A percentile compares a stretch with the other conserved stretches of the same genome.
These are phyloP conservation scores for Dujonia santamariae DNA, from an alignment of 1,139 yeast species.

Conservation along the genomic window DNA sequence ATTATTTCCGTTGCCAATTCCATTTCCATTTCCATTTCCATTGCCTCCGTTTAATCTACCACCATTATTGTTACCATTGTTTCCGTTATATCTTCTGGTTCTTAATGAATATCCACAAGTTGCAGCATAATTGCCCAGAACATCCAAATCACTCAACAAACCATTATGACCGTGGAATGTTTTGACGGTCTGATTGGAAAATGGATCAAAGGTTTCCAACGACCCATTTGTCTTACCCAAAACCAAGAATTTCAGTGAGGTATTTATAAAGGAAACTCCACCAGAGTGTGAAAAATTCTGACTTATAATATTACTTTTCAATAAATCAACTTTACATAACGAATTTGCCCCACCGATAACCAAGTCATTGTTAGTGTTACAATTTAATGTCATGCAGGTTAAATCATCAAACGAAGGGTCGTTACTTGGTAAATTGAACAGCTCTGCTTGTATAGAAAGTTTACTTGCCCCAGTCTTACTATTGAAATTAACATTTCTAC, in stretches of 20 bases:
- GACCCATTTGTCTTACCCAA: constrained; percentile 69
- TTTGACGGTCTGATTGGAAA: constrained; percentile 50
- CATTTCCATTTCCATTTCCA: constrained; percentile 1
- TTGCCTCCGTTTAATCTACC: too few relatives aligned
- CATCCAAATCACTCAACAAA: constrained; percentile 71
- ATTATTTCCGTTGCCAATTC: constrained; percentile 16
- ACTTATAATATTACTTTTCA: constrained; percentile 40
- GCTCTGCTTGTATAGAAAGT: constrained; percentile 28
- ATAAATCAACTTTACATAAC: constrained; percentile 59
- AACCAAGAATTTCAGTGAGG: constrained; percentile 44
- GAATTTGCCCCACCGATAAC: constrained; percentile 35
- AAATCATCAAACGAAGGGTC: constrained; percentile 26
- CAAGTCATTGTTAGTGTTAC: constrained; percentile 31
- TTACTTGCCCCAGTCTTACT: constrained; percentile 55
- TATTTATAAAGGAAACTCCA: constrained; percentile 29
- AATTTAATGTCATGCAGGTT: constrained; percentile 37
- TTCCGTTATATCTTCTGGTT: constrained; percentile 21
- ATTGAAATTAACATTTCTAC: constrained; percentile 50
- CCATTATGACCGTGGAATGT: constrained; percentile 74
- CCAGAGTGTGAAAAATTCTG: constrained; percentile 24
- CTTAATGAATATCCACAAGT: constrained; percentile 80
- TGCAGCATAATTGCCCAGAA: constrained; percentile 71
- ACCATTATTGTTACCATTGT: constrained; percentile 11
- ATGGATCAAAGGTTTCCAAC: constrained; percentile 75
- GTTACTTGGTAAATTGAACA: constrained; percentile 25